Evolutionary conservation across 352 stramenopile species (phyloP), one percentile per base, ranked within the genome.

Genomic region (Albugo laibachii): DNA sequence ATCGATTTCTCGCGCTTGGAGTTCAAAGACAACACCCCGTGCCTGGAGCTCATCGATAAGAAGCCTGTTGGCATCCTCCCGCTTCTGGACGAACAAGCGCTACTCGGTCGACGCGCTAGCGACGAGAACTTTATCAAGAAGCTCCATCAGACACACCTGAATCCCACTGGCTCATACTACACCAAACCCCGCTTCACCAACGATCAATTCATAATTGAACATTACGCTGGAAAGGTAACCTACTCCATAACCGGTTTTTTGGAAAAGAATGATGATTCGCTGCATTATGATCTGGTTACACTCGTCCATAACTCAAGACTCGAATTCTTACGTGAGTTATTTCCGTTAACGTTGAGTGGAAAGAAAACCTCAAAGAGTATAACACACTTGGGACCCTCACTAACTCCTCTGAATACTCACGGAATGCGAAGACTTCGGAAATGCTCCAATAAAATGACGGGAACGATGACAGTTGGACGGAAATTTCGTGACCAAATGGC

Each of bases 191-290:
- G 80, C 27, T 86, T 87, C 45, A 70, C 77, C n/a, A 80, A 80
- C 12, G 83, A 95, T 42, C 75, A 92, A 53, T 98, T 98, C 62
- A 95, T 93, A 48, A 91, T 98, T 48, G 59, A 96, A 47, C 94
- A 98, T 59, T 98, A 97, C 57, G 94, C 94, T 27, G 94, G 79
- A 36, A 83, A 97, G 52, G 92, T 98, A 16, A 87, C 85, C 27
- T 99, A 99, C 68, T 91, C 78, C 45, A 91, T 95, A 19, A 89
- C 78, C 44, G 87, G 87, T 19, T 98, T 98, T 54, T 67, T 98
- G 18, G 93, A 98, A 56, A 98, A 98, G 65, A 98, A 98, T 68
- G 88, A 96, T 54, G 94, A 98, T 58, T 96, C 88, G 47, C 61
- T 98, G 11, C 83, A 95, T 61, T 86, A 87, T 42, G 80, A 93